These are phyloP conservation scores for Coccomyxa subellipsoidea DNA, from an alignment of 163 green algal genomes.

Conservation along the genomic window DNA sequence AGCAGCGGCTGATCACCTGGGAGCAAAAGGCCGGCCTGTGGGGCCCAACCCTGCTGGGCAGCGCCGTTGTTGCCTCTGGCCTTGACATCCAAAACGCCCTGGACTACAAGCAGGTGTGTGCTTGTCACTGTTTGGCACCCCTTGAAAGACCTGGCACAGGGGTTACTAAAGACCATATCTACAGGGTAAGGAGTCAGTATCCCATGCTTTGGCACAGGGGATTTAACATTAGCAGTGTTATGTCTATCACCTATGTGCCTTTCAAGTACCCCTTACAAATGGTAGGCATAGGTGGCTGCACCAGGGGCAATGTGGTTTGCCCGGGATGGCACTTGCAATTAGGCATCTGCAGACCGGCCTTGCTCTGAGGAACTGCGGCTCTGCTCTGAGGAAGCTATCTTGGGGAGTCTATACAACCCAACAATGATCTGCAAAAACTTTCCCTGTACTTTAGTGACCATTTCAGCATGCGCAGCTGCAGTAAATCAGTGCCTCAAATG, in stretches of 20 bases:
- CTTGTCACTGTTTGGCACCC: background rate
- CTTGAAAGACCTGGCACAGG: background rate
- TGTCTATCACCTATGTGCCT: too few relatives aligned
- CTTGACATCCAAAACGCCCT: slow-evolving; percentile 1
- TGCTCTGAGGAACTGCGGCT: too few relatives aligned
- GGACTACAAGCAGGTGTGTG: background rate
- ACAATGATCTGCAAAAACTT: background rate
- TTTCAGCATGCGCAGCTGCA: too few relatives aligned
- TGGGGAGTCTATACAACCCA: too few relatives aligned
- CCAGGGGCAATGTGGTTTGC: too few relatives aligned
- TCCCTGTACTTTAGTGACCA: background rate
- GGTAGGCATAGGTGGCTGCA: too few relatives aligned
- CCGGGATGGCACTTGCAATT: too few relatives aligned
- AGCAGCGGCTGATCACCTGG: slow-evolving; percentile 16
- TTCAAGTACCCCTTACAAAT: too few relatives aligned
- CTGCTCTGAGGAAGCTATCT: too few relatives aligned
- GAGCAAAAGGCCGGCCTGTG: background rate
- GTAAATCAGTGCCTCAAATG: too few relatives aligned
- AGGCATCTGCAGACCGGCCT: too few relatives aligned
- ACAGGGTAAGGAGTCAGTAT: background rate
- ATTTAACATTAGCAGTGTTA: background rate
- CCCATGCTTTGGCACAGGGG: background rate
- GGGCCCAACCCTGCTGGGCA: background rate
- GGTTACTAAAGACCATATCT: background rate
- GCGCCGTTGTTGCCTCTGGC: background rate